Evolutionary conservation across 495 filamentous ascomycete genomes (phyloP).

Genomic region (Penicillium psychrofluorescens): DNA sequence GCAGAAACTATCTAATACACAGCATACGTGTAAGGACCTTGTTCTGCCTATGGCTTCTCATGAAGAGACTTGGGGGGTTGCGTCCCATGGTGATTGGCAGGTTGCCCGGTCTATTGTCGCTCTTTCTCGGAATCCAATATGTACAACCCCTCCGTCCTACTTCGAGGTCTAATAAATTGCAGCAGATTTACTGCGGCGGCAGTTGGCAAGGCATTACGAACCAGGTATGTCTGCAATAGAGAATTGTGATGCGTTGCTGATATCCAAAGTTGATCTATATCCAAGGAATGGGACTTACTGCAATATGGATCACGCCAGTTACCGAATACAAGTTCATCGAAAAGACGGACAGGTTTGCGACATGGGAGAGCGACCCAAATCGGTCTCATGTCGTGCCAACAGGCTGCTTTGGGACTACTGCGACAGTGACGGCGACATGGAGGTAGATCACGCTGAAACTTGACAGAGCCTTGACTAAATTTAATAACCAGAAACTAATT

Average conservation of each 20-base stretch:
- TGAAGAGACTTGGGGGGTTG: no score
- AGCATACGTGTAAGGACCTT: no score
- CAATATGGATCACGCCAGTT: slow-evolving; percentile 77
- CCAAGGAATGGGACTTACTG: slow-evolving; percentile 72
- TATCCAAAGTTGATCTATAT: slow-evolving; percentile 40
- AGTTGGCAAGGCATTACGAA: slow-evolving; percentile 67
- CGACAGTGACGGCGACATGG: slow-evolving; percentile 19
- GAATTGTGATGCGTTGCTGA: not conserved
- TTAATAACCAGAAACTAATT: no score
- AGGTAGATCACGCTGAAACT: slow-evolving; percentile 1
- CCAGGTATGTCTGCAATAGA: slow-evolving; percentile 32
- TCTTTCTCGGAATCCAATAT: slow-evolving; percentile 14
- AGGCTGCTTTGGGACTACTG: slow-evolving; percentile 27
- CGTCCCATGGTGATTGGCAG: no score
- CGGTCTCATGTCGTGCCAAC: slow-evolving; percentile 46
- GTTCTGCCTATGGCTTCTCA: no score
- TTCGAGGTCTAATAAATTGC: not conserved
- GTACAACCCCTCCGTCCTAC: not conserved
- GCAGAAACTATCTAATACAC: no score
- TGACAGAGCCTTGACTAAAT: no score
- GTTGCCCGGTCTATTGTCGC: no score
- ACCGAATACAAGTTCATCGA: slow-evolving; percentile 68
- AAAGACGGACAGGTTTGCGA: slow-evolving; percentile 40
- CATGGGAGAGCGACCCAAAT: slow-evolving; percentile 60
- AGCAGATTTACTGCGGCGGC: slow-evolving; percentile 62